Evolutionary conservation across 345 rosid genomes (phyloP), one percentile per base, ranked within the genome.

Genomic region (Salix purpurea): DNA sequence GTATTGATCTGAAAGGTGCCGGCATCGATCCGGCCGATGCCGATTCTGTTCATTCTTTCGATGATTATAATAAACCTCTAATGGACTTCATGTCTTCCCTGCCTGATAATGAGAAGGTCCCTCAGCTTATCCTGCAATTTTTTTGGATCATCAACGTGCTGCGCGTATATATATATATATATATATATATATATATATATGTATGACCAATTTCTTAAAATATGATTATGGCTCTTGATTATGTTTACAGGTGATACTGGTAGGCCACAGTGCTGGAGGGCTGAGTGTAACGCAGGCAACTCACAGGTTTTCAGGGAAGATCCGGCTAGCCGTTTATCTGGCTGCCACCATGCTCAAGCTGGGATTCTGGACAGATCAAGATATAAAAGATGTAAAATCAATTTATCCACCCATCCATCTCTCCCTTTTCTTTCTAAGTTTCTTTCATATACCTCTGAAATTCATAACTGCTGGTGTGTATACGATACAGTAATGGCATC

Each of bases 211-310:
- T 30, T 15, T 66, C 21, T 16, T 28, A 26, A 6, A 11, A 24
- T 66, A 6, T 19, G 50, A 26, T 34, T 0, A 34, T 19, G 39
- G 52, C 52, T 15, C 52, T 46, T 46, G 4, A 46, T 36, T 36
- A 36, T 46, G 19, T 74, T 73, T 69, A 12, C 79, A 94, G 98
- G 98, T 94, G 65, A 85, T 94, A 77, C 76, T 94, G 80, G 97
- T 92, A 16, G 98, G 97, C 2, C 98, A 94, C 69, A 94, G 98
- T 74, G 97, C 98, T 3, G 98, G 97, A 72, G 98, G 98, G 54
- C 85, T 94, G 50, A 91, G 90, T 73, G 74, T 94, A 56, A 94
- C 97, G 3, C 85, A 86, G 67, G 92, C 90, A 40, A 85, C 82
- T 71, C 86, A 85, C 58, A 86, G 76, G 75, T 92, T 90, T 44